These are phyloP conservation scores for Penicillium sp. DNA, from an alignment of 2,329 filamentous ascomycete genomes.

Conservation along the genomic window DNA sequence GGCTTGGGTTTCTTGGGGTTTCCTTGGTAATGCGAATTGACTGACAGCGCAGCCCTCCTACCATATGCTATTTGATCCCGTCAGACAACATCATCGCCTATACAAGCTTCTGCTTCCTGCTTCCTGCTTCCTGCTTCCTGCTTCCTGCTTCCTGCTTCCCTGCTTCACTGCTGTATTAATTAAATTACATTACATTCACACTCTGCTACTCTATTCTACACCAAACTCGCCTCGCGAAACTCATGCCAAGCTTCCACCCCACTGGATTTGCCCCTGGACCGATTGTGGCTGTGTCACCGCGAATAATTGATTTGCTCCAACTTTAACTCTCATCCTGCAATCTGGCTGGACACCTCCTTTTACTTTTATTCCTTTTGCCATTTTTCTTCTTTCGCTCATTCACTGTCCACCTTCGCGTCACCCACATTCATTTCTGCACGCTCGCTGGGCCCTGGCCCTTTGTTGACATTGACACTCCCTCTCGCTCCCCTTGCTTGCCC, in stretches of 20 bases:
- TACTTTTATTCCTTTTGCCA: neutral
- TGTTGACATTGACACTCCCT: neutral
- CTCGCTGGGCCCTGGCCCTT: neutral
- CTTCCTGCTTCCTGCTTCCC: too few relatives aligned
- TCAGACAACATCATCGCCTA: too few relatives aligned
- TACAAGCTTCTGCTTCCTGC: too few relatives aligned
- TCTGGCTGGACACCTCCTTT: neutral
- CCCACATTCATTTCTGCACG: neutral
- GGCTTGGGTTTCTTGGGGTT: neutral
- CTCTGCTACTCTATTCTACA: neutral
- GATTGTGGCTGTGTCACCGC: slow-evolving; percentile 7
- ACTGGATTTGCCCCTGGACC: slow-evolving; percentile 3
- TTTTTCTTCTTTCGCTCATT: neutral
- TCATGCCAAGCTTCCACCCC: slow-evolving; percentile 6
- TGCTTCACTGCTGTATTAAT: too few relatives aligned
- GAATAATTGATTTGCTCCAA: slow-evolving; percentile 2
- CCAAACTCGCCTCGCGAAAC: neutral
- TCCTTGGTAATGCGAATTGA: too few relatives aligned
- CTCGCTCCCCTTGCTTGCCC: neutral
- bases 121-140: too few relatives aligned
- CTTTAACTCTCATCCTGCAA: neutral
- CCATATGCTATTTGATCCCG: too few relatives aligned
- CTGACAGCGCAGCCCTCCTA: neutral
- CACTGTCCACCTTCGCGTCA: neutral
- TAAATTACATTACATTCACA: neutral